phyloP scores from a whole-genome alignment of 2,329 filamentous ascomycete species.

The Teratosphaeria gauchensis region DNA sequence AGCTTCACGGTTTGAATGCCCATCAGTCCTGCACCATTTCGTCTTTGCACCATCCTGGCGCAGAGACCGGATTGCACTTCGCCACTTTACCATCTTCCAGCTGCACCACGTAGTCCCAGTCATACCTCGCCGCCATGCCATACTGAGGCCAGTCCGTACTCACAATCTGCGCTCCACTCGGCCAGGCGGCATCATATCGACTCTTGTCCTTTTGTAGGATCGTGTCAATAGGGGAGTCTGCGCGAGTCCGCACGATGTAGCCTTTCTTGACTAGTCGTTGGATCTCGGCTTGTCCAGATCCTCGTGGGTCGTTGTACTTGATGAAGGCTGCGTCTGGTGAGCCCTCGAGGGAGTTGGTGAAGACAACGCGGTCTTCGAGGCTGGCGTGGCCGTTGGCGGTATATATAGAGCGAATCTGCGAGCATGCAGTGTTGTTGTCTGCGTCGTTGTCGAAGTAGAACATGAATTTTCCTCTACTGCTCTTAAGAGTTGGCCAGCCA shows the following conservation, averaged over 20 bases:
- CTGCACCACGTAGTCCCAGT: slow-evolving; percentile 37
- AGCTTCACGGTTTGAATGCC: no score
- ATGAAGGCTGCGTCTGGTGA: slow-evolving; percentile 40
- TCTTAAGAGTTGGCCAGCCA: slow-evolving; percentile 41
- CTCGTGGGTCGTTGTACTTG: slow-evolving; percentile 39
- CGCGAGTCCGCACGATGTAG: slow-evolving; percentile 42
- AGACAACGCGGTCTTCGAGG: slow-evolving; percentile 38
- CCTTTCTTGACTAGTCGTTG: slow-evolving; percentile 36
- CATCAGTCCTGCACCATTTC: not conserved
- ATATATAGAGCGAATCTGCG: slow-evolving; percentile 31
- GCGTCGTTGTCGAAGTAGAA: slow-evolving; percentile 45
- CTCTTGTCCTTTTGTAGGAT: slow-evolving; percentile 33
- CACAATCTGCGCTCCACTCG: slow-evolving; percentile 42
- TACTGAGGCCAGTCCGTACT: slow-evolving; percentile 41
- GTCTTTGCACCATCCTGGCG: slow-evolving; percentile 28
- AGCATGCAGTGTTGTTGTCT: slow-evolving; percentile 16
- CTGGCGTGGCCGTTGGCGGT: slow-evolving; percentile 23
- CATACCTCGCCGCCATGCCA: slow-evolving; percentile 39
- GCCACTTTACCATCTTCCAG: slow-evolving; percentile 23
- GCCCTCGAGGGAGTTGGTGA: slow-evolving; percentile 41
- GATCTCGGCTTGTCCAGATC: slow-evolving; percentile 28
- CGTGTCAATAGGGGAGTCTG: slow-evolving; percentile 38
- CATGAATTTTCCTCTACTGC: slow-evolving; percentile 37
- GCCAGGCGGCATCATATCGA: slow-evolving; percentile 34
- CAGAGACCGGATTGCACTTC: slow-evolving; percentile 30